These are phyloP conservation scores for Trypanosoma lewisi DNA, from an alignment of 208 protist species.

Conservation along the genomic window DNA sequence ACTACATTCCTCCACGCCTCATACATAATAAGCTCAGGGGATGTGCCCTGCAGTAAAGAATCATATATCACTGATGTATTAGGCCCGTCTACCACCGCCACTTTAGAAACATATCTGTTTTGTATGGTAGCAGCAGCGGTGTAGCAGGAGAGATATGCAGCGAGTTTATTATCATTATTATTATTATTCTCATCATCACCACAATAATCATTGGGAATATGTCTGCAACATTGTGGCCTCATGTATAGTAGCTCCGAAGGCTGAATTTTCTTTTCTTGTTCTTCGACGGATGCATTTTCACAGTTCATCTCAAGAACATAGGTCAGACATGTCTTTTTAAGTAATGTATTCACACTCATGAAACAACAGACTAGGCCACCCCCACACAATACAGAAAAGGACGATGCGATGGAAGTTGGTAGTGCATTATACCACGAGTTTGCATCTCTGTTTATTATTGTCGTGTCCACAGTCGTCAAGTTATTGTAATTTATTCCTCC, in stretches of 20 bases:
- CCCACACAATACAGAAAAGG: background rate
- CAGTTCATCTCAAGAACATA: conserved; percentile 18
- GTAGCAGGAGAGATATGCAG: conserved; percentile 16
- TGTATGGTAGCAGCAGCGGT: background rate
- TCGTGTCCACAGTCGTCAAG: background rate
- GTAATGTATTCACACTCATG: conserved; percentile 24
- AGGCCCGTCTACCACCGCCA: background rate
- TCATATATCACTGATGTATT: background rate
- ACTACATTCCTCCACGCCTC: conserved; percentile 20
- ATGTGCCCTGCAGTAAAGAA: background rate
- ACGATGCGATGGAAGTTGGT: conserved; percentile 17
- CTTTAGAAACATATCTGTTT: background rate
- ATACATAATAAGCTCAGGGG: conserved; percentile 7
- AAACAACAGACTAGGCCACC: conserved; percentile 12
- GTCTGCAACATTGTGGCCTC: background rate
- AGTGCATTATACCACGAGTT: conserved; percentile 20
- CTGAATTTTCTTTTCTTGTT: background rate
- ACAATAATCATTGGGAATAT: background rate
- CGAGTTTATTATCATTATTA: conserved; percentile 4
- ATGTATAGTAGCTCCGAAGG: conserved; percentile 10
- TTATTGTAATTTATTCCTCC: background rate
- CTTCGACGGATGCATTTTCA: background rate
- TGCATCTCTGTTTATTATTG: background rate
- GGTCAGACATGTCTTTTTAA: conserved; percentile 26
- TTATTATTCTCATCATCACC: background rate